Conservation (phyloP, 495 filamentous ascomycete species). For the Lophiotrema nucula region DNA sequence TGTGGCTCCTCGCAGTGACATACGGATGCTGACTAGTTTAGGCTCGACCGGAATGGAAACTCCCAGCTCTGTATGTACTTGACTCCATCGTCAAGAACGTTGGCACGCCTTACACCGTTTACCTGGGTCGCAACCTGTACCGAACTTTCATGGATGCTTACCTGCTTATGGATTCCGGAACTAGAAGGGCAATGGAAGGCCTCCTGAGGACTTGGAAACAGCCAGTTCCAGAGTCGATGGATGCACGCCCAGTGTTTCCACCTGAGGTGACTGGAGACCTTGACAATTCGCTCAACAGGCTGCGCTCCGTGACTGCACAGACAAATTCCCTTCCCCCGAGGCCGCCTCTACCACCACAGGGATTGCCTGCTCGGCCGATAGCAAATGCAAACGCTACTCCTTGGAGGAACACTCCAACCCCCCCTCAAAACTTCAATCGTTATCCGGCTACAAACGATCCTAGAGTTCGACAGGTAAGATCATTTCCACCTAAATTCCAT, state of each 20-base stretch:
- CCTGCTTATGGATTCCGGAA: conserved; percentile 73
- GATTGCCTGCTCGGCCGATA: conserved; percentile 51
- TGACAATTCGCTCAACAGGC: conserved; percentile 89
- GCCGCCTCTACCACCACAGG: conserved; percentile 53
- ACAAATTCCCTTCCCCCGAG: conserved; percentile 64
- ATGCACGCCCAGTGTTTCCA: conserved; percentile 84
- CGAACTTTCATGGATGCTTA: conserved; percentile 96
- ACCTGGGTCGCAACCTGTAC: conserved; percentile 87
- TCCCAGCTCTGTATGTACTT: conserved; percentile 94
- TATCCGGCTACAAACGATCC: conserved; percentile 44
- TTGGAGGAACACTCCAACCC: conserved; percentile 68
- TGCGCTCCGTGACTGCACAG: conserved; percentile 69
- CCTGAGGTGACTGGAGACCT: conserved; percentile 81
- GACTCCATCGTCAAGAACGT: conserved; percentile 99
- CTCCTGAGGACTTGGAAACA: conserved; percentile 99
- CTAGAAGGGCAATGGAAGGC: conserved; percentile 88
- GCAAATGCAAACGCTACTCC: conserved; percentile 41
- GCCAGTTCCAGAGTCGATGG: conserved; percentile 86
- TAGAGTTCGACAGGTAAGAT: conserved; percentile 24
- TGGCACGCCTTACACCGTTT: conserved; percentile 92
- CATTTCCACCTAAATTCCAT: no score
- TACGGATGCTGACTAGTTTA: conserved; percentile 42
- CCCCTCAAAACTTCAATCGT: conserved; percentile 52
- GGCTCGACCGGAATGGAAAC: conserved; percentile 79
- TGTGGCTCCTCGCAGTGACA: no score